A percentile compares a stretch with the other conserved stretches of the same genome.
Evolutionary conservation across 1,284 basidiomycete species (phyloP).

Genomic region (Butyriboletus appendiculatus): DNA sequence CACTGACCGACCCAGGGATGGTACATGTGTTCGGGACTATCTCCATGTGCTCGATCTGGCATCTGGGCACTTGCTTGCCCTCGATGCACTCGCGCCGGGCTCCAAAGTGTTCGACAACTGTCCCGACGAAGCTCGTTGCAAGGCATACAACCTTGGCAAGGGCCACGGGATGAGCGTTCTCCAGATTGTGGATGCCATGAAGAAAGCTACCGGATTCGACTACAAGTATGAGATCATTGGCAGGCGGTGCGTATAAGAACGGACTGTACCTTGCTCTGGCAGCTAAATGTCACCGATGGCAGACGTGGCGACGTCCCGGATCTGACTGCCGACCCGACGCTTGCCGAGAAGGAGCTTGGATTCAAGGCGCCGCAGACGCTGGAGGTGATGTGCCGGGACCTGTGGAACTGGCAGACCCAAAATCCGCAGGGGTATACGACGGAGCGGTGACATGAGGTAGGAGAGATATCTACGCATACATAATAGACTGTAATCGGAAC

Average conservation of each 20-base stretch:
- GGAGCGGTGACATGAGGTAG: conserved; percentile 4
- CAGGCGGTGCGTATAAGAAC: conserved; percentile 62
- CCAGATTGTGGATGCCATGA: conserved; percentile 96
- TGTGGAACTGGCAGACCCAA: conserved; percentile 93
- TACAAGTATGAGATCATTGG: conserved; percentile 92
- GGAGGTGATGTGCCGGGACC: conserved; percentile 88
- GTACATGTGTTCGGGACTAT: conserved; percentile 97
- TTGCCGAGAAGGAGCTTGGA: conserved; percentile 93
- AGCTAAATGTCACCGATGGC: conserved; percentile 15
- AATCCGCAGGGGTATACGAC: conserved; percentile 74
- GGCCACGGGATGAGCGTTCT: conserved; percentile 93
- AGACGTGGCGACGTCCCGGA: conserved; percentile 96
- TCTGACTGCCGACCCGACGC: conserved; percentile 89
- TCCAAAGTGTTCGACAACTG: conserved; percentile 58
- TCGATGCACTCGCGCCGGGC: conserved; percentile 78
- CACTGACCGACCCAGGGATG: conserved; percentile 62
- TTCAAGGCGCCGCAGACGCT: conserved; percentile 86
- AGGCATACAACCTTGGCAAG: conserved; percentile 96
- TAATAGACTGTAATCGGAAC: conserved; percentile 20
- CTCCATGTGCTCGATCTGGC: conserved; percentile 97
- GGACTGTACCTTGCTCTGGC: not conserved
- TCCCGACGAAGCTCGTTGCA: conserved; percentile 64
- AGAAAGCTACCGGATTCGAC: conserved; percentile 84
- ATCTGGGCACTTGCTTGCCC: conserved; percentile 88
- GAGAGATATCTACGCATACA: conserved; percentile 12